Percentiles rank a stretch among this genome's conserved stretches.
Conservation (phyloP, 2,329 filamentous ascomycete genomes). For the Fusarium setosum region DNA sequence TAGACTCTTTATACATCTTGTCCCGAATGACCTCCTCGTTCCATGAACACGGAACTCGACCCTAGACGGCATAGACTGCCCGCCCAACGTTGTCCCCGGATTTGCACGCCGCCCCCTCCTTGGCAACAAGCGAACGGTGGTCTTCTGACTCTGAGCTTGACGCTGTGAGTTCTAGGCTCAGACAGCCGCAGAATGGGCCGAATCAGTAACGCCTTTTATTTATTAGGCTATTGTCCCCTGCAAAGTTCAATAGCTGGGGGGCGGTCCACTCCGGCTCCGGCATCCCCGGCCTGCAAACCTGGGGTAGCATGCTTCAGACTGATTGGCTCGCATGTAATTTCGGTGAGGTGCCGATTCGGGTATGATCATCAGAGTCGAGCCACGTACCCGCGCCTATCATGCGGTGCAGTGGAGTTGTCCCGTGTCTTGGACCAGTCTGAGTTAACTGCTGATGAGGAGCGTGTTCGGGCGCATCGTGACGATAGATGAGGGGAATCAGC, state of each 20-base stretch:
- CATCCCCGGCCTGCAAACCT: constrained; percentile 19
- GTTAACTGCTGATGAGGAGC: constrained; percentile 16
- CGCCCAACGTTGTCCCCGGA: constrained; percentile 36
- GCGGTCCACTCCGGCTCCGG: constrained; percentile 29
- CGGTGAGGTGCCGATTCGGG: constrained; percentile 2
- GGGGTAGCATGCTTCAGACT: neutral
- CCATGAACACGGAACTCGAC: constrained; percentile 4
- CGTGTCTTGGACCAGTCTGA: constrained; percentile 9
- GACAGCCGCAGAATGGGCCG: neutral
- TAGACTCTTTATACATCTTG: constrained; percentile 29
- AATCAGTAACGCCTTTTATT: neutral
- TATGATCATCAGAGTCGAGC: constrained; percentile 26
- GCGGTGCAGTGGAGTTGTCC: constrained; percentile 21
- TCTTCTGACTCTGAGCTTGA: constrained; percentile 10
- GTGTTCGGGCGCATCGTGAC: constrained; percentile 23
- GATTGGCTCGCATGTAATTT: neutral
- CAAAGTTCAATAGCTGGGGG: neutral
- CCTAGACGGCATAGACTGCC: constrained; percentile 19
- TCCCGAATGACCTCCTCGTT: neutral
- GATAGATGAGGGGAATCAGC: constrained; percentile 19
- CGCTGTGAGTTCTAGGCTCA: neutral
- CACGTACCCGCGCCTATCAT: constrained; percentile 32
- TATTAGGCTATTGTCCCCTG: constrained; percentile 3
- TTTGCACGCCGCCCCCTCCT: constrained; percentile 27
- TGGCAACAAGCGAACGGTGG: constrained; percentile 4